These are phyloP conservation scores for Amanita jacksonii DNA, from an alignment of 768 basidiomycete species.

Conservation along the genomic window DNA sequence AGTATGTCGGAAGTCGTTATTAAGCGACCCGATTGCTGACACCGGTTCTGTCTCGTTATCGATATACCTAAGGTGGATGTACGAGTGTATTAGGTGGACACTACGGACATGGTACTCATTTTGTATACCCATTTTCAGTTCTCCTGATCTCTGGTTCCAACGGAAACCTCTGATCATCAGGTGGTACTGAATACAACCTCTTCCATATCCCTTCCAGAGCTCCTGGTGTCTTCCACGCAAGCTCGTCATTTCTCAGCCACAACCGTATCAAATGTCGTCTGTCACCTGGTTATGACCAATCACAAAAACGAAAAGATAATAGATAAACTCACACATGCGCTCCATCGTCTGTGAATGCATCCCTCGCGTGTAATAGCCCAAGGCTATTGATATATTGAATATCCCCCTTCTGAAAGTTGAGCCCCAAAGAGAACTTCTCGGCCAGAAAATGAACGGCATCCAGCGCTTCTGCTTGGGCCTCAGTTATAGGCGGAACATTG, in stretches of 20 bases:
- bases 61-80: no score
- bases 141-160: slow-evolving; percentile 35
- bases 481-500: slow-evolving; percentile 35
- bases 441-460: slow-evolving; percentile 36
- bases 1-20: no score
- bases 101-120: slow-evolving; percentile 14
- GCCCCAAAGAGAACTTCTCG: slow-evolving; percentile 30
- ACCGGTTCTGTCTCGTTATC: no score
- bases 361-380: slow-evolving; percentile 33
- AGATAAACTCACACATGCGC: slow-evolving; percentile 33
- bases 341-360: slow-evolving; percentile 31
- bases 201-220: slow-evolving; percentile 29
- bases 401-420: slow-evolving; percentile 40
- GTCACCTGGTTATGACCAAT: background rate
- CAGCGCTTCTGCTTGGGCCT: slow-evolving; percentile 38
- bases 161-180: slow-evolving; percentile 35
- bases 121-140: slow-evolving; percentile 23
- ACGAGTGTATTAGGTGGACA: no score
- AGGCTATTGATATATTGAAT: slow-evolving; percentile 41
- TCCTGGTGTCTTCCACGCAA: slow-evolving; percentile 34
- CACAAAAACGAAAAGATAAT: no score
- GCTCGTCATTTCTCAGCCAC: slow-evolving; percentile 35
- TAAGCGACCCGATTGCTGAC: no score
- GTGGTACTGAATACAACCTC: slow-evolving; percentile 26
- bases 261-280: slow-evolving; percentile 36